Evolutionary conservation across 495 filamentous ascomycete genomes (phyloP).

Genomic region (Xylaria bambusicola): DNA sequence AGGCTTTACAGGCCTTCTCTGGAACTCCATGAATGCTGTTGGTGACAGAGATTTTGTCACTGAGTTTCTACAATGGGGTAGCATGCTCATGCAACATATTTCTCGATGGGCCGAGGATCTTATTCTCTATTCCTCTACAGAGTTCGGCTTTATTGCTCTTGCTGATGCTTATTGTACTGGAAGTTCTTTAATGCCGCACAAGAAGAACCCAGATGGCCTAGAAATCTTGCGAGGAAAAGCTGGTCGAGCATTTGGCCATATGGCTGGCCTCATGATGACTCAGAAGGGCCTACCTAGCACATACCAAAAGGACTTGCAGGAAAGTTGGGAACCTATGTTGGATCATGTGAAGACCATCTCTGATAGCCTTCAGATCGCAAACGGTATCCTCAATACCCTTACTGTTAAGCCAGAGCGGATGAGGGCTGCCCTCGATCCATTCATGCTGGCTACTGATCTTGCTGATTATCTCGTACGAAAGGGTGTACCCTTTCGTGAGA

Average conservation of each 20-base stretch:
- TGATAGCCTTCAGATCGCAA: slow-evolving; percentile 85
- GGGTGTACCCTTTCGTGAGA: slow-evolving; percentile 84
- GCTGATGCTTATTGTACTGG: slow-evolving; percentile 88
- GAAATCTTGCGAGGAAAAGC: slow-evolving; percentile 62
- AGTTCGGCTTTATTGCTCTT: slow-evolving; percentile 80
- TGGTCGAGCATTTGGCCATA: slow-evolving; percentile 82
- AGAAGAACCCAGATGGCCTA: slow-evolving; percentile 75
- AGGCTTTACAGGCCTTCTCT: slow-evolving; percentile 78
- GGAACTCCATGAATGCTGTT: slow-evolving; percentile 83
- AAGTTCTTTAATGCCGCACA: slow-evolving; percentile 88
- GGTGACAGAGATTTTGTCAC: slow-evolving; percentile 87
- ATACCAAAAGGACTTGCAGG: slow-evolving; percentile 96
- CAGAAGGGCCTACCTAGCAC: slow-evolving; percentile 87
- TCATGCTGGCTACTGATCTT: slow-evolving; percentile 78
- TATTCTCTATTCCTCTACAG: slow-evolving; percentile 80
- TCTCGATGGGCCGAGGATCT: slow-evolving; percentile 87
- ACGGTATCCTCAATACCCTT: slow-evolving; percentile 76
- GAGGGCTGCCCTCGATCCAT: slow-evolving; percentile 66
- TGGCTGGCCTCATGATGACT: slow-evolving; percentile 85
- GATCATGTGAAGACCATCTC: slow-evolving; percentile 65
- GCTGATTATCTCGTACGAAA: slow-evolving; percentile 92
- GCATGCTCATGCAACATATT: slow-evolving; percentile 82
- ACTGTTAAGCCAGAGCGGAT: slow-evolving; percentile 72
- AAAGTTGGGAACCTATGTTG: slow-evolving; percentile 47
- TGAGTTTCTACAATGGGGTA: slow-evolving; percentile 88